Evolutionary conservation across 129 eudicot species (phyloP).

Genomic region (Dittrichia graveolens): DNA sequence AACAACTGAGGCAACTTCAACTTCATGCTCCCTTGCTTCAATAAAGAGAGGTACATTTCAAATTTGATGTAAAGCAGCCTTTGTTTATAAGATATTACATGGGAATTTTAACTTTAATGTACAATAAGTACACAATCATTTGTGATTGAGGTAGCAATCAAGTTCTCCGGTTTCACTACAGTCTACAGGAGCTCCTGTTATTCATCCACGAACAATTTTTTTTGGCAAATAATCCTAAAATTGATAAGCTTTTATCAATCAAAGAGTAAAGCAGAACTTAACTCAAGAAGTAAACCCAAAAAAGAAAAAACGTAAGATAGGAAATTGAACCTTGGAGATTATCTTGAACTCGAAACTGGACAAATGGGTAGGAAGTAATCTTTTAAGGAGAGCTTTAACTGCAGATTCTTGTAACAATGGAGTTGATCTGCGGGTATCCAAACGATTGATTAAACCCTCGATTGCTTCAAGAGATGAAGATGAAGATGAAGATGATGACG

Average conservation of each 20-base stretch:
- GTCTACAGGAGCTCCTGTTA: not conserved
- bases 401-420: conserved; percentile 71
- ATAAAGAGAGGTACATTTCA: no score
- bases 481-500: conserved; percentile 44
- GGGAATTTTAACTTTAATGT: not conserved
- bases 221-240: not conserved
- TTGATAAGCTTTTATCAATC: conserved; percentile 16
- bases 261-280: conserved; percentile 1
- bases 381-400: conserved; percentile 68
- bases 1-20: conserved; percentile 5
- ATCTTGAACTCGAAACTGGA: conserved; percentile 66
- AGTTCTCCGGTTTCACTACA: not conserved
- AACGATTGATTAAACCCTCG: conserved; percentile 42
- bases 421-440: conserved; percentile 59
- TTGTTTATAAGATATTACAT: not conserved
- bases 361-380: conserved; percentile 80
- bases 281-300: conserved; percentile 2
- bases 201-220: conserved; percentile 13
- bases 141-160: not conserved
- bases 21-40: conserved; percentile 1
- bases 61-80: conserved; percentile 5
- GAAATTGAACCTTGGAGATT: conserved; percentile 57
- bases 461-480: conserved; percentile 48
- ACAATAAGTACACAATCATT: not conserved
- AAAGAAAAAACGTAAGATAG: conserved; percentile 12